These are phyloP conservation scores for Licmophora abbreviata DNA, from an alignment of 108 stramenopile genomes.

Conservation along the genomic window DNA sequence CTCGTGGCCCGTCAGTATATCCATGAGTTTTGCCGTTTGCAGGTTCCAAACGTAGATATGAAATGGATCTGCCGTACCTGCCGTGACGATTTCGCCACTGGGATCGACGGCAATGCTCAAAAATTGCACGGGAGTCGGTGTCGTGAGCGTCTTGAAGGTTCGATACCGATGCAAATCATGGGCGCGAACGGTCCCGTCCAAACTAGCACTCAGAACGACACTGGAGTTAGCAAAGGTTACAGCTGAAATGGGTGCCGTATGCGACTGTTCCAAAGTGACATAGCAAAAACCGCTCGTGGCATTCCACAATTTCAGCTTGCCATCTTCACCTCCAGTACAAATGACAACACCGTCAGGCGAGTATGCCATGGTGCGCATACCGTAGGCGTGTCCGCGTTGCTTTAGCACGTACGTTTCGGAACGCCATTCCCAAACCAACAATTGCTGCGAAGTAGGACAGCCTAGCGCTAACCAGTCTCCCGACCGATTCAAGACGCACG, in stretches of 20 bases:
- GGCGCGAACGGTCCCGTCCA: slow-evolving; percentile 96
- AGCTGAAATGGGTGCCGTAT: slow-evolving; percentile 92
- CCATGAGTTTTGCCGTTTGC: slow-evolving; percentile 88
- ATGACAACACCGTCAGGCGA: slow-evolving; percentile 89
- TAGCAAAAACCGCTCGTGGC: slow-evolving; percentile 95
- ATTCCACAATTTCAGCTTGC: slow-evolving; percentile 97
- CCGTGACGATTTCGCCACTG: slow-evolving; percentile 90
- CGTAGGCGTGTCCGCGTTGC: slow-evolving; percentile 97
- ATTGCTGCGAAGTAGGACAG: slow-evolving; percentile 86
- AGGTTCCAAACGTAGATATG: slow-evolving; percentile 93
- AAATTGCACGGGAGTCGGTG: slow-evolving; percentile 90
- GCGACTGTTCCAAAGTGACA: slow-evolving; percentile 88
- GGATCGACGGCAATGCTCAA: slow-evolving; percentile 91
- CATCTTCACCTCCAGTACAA: slow-evolving; percentile 97
- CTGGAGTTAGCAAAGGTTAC: slow-evolving; percentile 83
- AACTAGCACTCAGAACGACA: slow-evolving; percentile 85
- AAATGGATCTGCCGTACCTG: slow-evolving; percentile 88
- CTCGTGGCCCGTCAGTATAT: slow-evolving; percentile 92
- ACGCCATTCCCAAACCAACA: slow-evolving; percentile 99
- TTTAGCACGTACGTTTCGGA: slow-evolving; percentile 98
- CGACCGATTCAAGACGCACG: slow-evolving; percentile 75
- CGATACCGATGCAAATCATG: slow-evolving; percentile 95
- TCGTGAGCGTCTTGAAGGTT: slow-evolving; percentile 91
- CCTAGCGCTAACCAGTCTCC: slow-evolving; percentile 98
- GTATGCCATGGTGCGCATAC: slow-evolving; percentile 89